A percentile compares a stretch with the other conserved stretches of the same genome.
phyloP scores from a whole-genome alignment of 2,329 filamentous ascomycete species.

The Helotiales sp. region DNA sequence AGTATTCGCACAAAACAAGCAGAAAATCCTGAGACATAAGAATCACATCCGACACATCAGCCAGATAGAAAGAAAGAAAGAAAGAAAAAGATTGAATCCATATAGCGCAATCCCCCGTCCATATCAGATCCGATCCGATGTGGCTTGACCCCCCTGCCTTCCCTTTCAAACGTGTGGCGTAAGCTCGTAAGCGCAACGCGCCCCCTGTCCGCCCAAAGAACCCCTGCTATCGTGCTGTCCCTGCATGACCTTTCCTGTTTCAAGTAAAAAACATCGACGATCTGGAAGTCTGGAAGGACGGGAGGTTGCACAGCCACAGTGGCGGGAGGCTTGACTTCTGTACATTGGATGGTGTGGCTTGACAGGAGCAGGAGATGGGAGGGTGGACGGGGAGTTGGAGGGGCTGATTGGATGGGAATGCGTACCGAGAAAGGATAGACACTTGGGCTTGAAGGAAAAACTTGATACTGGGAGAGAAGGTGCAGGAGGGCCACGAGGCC shows the following conservation, averaged over 20 bases:
- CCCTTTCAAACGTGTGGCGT: constrained; percentile 15
- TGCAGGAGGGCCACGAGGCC: neutral
- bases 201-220: neutral
- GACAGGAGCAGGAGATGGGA: neutral
- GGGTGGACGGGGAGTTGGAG: neutral
- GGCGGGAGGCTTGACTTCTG: neutral
- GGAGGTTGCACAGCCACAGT: constrained; percentile 21
- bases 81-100: neutral
- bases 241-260: neutral
- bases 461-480: neutral
- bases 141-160: constrained; percentile 16
- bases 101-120: constrained; percentile 1
- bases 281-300: neutral
- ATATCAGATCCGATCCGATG: constrained; percentile 4
- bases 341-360: neutral
- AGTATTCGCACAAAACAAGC: neutral
- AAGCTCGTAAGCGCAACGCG: neutral
- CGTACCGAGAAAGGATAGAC: neutral
- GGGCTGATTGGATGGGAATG: constrained; percentile 3
- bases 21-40: neutral
- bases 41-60: too few relatives aligned
- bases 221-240: constrained; percentile 4
- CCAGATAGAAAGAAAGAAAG: too few relatives aligned
- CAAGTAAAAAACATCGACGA: neutral
- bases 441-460: constrained; percentile 2